Conservation (phyloP, 2,329 filamentous ascomycete species). For the Trichophyton verrucosum region DNA sequence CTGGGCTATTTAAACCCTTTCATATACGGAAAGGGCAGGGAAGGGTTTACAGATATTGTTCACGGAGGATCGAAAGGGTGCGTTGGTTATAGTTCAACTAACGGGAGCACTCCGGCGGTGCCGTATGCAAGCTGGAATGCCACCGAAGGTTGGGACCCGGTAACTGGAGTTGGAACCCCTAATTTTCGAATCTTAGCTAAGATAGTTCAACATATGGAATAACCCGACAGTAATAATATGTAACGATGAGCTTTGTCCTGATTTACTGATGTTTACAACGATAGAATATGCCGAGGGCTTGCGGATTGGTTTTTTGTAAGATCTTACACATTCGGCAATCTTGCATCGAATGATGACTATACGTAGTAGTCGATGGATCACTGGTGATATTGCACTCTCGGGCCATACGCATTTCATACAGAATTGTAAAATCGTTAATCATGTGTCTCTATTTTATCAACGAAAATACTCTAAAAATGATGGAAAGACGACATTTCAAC, state of each 20-base stretch:
- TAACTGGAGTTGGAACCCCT: constrained; percentile 33
- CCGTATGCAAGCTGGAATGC: constrained; percentile 41
- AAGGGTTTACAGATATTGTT: constrained; percentile 40
- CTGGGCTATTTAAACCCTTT: constrained; percentile 52
- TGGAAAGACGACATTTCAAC: neutral
- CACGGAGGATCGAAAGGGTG: constrained; percentile 37
- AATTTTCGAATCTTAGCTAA: constrained; percentile 14
- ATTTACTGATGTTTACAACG: too few species aligned
- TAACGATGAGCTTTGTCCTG: neutral
- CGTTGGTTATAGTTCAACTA: constrained; percentile 27
- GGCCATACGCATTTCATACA: neutral
- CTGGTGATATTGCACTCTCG: neutral
- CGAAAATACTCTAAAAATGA: neutral
- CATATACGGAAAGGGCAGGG: constrained; percentile 39
- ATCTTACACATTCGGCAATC: too few species aligned
- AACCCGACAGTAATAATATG: neutral
- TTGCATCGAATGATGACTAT: too few species aligned
- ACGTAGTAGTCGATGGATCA: too few species aligned
- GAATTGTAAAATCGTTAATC: neutral
- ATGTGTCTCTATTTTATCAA: neutral
- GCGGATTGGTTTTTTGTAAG: too few species aligned
- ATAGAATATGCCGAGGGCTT: neutral
- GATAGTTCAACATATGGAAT: neutral
- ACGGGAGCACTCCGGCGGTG: constrained; percentile 28
- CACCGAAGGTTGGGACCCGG: constrained; percentile 39